These are phyloP conservation scores for Irpex rosettiformis DNA, from an alignment of 1,284 basidiomycete genomes.

Conservation along the genomic window DNA sequence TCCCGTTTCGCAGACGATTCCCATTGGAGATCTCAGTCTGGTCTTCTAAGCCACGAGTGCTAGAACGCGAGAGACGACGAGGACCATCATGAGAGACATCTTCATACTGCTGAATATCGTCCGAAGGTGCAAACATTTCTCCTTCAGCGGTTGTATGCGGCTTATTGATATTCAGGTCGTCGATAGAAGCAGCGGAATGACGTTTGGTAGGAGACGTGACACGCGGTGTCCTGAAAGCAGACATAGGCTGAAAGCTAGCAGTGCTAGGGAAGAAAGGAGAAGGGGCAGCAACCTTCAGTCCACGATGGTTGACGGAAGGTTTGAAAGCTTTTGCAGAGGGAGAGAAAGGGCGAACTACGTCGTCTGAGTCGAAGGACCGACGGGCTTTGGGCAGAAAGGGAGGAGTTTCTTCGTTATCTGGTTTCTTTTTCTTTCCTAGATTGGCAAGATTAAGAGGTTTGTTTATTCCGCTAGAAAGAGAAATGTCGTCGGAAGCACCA, in stretches of 20 bases:
- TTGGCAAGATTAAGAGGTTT: conserved; percentile 28
- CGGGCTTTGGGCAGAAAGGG: conserved; percentile 11
- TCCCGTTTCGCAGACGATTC: background rate
- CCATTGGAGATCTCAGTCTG: background rate
- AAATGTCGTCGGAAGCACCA: background rate
- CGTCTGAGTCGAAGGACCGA: conserved; percentile 17
- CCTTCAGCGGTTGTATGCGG: conserved; percentile 27
- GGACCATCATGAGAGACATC: background rate
- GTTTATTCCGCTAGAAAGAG: conserved; percentile 15
- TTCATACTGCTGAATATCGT: background rate
- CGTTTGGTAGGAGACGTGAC: conserved; percentile 15
- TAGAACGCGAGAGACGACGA: background rate
- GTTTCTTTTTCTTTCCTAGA: conserved; percentile 19
- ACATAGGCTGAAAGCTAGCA: conserved; percentile 15
- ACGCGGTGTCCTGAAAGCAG: conserved; percentile 17
- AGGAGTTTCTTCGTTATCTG: background rate
- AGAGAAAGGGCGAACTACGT: conserved; percentile 1
- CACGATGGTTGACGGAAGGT: background rate
- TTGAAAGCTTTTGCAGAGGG: background rate
- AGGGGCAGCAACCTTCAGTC: background rate
- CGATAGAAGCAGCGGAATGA: conserved; percentile 12
- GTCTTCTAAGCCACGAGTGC: background rate
- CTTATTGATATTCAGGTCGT: conserved; percentile 21
- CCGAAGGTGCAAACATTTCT: conserved; percentile 1
- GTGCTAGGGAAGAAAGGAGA: conserved; percentile 23